phyloP scores from a whole-genome alignment of 257 asterid species.

The Echium plantagineum region DNA sequence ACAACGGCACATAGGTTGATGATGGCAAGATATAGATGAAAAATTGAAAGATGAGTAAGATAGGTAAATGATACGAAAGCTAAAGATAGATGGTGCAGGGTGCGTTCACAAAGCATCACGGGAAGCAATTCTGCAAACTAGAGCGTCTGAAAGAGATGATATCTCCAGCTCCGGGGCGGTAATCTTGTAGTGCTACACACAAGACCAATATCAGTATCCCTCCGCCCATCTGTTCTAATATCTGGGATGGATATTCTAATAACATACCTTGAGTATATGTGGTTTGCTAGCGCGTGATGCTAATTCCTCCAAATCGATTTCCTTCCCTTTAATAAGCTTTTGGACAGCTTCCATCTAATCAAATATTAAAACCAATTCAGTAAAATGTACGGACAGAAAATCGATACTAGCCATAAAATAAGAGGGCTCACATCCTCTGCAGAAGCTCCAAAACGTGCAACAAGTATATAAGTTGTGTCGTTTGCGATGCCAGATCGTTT shows the following conservation, averaged over 20 bases:
- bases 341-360: slow-evolving; percentile 40
- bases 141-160: slow-evolving; percentile 77
- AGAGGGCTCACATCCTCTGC: slow-evolving; percentile 51
- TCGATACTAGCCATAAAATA: not conserved
- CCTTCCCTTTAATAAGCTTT: slow-evolving; percentile 55
- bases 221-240: too few species aligned
- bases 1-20: too few species aligned
- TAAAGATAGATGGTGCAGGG: not conserved
- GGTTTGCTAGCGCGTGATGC: slow-evolving; percentile 53
- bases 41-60: too few species aligned
- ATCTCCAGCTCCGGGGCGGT: slow-evolving; percentile 55
- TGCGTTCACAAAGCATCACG: slow-evolving; percentile 56
- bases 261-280: slow-evolving; percentile 66
- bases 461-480: slow-evolving; percentile 64
- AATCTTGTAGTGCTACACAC: slow-evolving; percentile 63
- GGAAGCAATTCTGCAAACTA: slow-evolving; percentile 70
- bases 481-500: slow-evolving; percentile 88
- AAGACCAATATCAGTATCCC: not conserved
- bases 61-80: not conserved
- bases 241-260: too few species aligned
- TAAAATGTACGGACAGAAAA: not conserved
- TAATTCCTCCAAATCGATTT: slow-evolving; percentile 64
- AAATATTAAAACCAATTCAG: slow-evolving; percentile 2
- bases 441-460: slow-evolving; percentile 73
- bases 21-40: too few species aligned